Conservation (phyloP, 1,139 yeast species). For the Kurtzmaniella natalensis region DNA sequence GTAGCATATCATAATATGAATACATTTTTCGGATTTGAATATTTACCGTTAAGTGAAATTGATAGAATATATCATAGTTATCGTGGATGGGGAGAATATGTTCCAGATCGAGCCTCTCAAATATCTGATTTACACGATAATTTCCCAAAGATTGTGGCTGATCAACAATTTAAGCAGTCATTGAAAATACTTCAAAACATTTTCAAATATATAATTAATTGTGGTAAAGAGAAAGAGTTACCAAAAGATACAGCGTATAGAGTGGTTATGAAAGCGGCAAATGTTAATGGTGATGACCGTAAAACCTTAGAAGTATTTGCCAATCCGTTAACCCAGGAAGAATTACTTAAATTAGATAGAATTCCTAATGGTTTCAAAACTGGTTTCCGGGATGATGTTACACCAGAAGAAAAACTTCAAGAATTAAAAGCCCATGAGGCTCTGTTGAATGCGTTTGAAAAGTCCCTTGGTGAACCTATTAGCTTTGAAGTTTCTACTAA, state of each 20-base stretch:
- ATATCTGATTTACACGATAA: conserved; percentile 23
- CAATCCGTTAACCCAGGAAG: conserved; percentile 25
- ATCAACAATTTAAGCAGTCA: conserved; percentile 66
- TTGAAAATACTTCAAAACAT: conserved; percentile 53
- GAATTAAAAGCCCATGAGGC: conserved; percentile 17
- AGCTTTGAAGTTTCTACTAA: conserved; percentile 1
- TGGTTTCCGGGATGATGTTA: conserved; percentile 19
- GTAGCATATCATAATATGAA: conserved; percentile 85
- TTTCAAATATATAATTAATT: conserved; percentile 35
- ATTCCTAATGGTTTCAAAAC: conserved; percentile 22
- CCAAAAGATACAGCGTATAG: conserved; percentile 22
- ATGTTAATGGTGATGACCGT: conserved; percentile 14
- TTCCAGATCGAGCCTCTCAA: conserved; percentile 10
- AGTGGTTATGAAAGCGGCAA: conserved; percentile 22
- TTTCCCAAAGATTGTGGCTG: conserved; percentile 55
- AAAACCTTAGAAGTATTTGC: conserved; percentile 26
- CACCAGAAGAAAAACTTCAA: conserved; percentile 15
- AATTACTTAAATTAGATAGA: conserved; percentile 21
- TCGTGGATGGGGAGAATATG: conserved; percentile 27
- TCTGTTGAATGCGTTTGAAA: conserved; percentile 17
- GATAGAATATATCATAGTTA: conserved; percentile 44
- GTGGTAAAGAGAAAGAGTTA: conserved; percentile 16
- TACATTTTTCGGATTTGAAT: conserved; percentile 85
- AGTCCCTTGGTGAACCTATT: conserved; percentile 4
- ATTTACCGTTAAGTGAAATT: conserved; percentile 68